Evolutionary conservation across 352 stramenopile genomes (phyloP).

Genomic region (Salisapilia sapeloensis): DNA sequence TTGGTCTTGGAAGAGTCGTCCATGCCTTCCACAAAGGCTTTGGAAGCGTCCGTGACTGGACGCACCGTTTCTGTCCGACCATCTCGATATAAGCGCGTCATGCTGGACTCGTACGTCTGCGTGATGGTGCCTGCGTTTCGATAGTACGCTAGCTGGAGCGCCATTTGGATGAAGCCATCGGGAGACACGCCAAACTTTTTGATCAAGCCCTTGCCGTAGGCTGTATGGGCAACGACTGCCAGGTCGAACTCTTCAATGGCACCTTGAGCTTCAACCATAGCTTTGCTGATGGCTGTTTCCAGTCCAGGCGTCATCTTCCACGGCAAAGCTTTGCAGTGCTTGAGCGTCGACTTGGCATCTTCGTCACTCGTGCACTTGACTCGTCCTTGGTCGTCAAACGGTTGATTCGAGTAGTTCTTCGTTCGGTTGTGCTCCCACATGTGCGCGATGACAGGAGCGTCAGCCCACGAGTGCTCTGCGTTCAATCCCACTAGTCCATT

Average conservation of each 20-base stretch:
- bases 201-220: conserved; percentile 79
- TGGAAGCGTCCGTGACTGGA: conserved; percentile 80
- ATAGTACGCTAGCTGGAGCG: conserved; percentile 92
- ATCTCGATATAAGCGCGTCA: conserved; percentile 91
- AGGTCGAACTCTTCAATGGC: conserved; percentile 83
- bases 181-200: conserved; percentile 89
- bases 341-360: conserved; percentile 27
- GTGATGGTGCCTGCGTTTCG: conserved; percentile 84
- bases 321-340: conserved; percentile 21
- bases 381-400: conserved; percentile 42
- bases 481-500: conserved; percentile 90
- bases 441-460: conserved; percentile 78
- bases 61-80: conserved; percentile 90
- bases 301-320: conserved; percentile 50
- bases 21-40: conserved; percentile 83
- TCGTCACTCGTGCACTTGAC: conserved; percentile 17
- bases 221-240: conserved; percentile 74
- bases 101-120: conserved; percentile 95
- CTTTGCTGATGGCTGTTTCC: conserved; percentile 28
- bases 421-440: conserved; percentile 66
- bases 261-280: conserved; percentile 22
- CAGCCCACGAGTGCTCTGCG: conserved; percentile 89
- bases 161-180: conserved; percentile 94
- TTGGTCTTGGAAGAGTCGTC: conserved; percentile 38
- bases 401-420: conserved; percentile 23